phyloP scores from a whole-genome alignment of 2,329 filamentous ascomycete species.

The Tricladium varicosporioides region DNA sequence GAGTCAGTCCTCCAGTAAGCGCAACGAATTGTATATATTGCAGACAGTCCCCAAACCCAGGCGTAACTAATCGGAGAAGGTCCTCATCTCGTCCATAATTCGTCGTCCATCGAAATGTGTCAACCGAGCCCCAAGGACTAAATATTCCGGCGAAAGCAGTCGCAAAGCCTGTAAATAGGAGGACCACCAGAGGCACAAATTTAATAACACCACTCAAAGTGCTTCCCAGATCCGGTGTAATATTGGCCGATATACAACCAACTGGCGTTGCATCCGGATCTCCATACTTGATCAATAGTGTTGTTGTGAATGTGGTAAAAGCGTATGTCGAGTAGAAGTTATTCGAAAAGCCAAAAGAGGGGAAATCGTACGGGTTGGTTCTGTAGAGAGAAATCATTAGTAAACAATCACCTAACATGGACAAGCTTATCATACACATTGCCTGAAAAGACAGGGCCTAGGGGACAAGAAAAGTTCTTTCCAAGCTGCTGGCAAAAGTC shows the following conservation, averaged over 20 bases:
- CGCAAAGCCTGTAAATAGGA: conserved; percentile 77
- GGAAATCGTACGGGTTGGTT: conserved; percentile 49
- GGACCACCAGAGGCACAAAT: conserved; percentile 74
- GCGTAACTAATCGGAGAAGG: conserved; percentile 85
- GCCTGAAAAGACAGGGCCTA: conserved; percentile 68
- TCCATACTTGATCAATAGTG: conserved; percentile 73
- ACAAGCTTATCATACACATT: conserved; percentile 43
- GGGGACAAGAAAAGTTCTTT: conserved; percentile 65
- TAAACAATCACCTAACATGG: neutral
- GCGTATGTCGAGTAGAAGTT: conserved; percentile 80
- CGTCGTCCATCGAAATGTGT: conserved; percentile 94
- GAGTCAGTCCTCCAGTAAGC: conserved; percentile 79
- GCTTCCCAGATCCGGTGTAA: conserved; percentile 79
- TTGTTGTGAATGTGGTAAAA: conserved; percentile 78
- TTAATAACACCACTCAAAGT: conserved; percentile 66
- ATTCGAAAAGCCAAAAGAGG: conserved; percentile 71
- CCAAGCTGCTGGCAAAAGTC: conserved; percentile 66
- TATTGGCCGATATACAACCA: conserved; percentile 75
- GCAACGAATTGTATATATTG: conserved; percentile 95
- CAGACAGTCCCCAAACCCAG: conserved; percentile 92
- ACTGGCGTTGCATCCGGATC: conserved; percentile 62
- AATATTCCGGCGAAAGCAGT: conserved; percentile 82
- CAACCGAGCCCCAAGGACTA: conserved; percentile 89
- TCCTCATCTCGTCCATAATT: conserved; percentile 96
- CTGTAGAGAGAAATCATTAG: conserved; percentile 27